Evolutionary conservation across 2,329 filamentous ascomycete genomes (phyloP).

Genomic region (Fusarium floridanum): DNA sequence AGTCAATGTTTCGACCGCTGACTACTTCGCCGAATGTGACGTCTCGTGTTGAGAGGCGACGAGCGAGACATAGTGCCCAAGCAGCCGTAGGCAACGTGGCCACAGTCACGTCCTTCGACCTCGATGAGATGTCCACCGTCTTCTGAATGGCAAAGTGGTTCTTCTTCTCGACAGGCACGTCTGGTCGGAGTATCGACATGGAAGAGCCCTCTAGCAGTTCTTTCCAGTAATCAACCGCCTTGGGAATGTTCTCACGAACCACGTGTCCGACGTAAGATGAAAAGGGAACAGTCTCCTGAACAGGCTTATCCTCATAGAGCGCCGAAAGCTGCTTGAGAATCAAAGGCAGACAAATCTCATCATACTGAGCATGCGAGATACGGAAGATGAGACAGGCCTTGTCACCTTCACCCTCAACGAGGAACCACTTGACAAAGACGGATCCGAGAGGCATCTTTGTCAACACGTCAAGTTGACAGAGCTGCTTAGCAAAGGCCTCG

Average conservation of each 20-base stretch:
- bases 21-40: background rate
- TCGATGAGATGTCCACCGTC: constrained; percentile 56
- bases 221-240: constrained; percentile 72
- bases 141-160: constrained; percentile 58
- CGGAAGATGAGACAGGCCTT: constrained; percentile 66
- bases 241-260: constrained; percentile 55
- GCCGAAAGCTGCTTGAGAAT: constrained; percentile 71
- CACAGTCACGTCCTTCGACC: background rate
- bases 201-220: constrained; percentile 68
- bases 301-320: constrained; percentile 52
- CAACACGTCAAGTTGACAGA: constrained; percentile 68
- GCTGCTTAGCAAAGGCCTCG: constrained; percentile 64
- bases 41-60: background rate
- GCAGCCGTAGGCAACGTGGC: background rate
- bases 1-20: background rate
- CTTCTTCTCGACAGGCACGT: constrained; percentile 52
- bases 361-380: constrained; percentile 77
- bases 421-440: constrained; percentile 71
- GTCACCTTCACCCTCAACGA: constrained; percentile 55
- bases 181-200: constrained; percentile 58
- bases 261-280: constrained; percentile 59
- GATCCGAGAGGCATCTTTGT: constrained; percentile 69
- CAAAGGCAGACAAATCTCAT: constrained; percentile 75
- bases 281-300: constrained; percentile 56
- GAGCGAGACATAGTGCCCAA: background rate